A percentile compares a stretch with the other conserved stretches of the same genome.
These are phyloP conservation scores for Calycina marina DNA, from an alignment of 2,329 filamentous ascomycete species.

Conservation along the genomic window DNA sequence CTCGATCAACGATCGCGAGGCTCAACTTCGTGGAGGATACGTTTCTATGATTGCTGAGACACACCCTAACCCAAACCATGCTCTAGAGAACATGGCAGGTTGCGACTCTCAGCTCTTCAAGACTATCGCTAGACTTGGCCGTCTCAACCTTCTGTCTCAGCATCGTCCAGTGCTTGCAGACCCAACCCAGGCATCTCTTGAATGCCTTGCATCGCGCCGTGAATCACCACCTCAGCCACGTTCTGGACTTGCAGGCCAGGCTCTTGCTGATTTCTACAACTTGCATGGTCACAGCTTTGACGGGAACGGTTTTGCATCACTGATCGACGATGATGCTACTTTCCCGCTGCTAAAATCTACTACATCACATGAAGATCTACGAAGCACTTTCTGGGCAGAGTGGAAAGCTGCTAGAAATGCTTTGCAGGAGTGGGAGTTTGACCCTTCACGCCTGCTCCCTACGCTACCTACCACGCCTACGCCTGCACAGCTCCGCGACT, in stretches of 20 bases:
- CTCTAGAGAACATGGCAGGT: conserved; percentile 67
- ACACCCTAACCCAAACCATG: conserved; percentile 42
- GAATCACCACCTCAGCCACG: conserved; percentile 17
- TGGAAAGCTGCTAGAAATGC: conserved; percentile 69
- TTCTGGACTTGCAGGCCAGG: conserved; percentile 27
- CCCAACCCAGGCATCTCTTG: conserved; percentile 23
- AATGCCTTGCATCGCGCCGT: conserved; percentile 14
- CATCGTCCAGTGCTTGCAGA: conserved; percentile 38
- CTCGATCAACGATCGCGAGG: conserved; percentile 81
- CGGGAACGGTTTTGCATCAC: conserved; percentile 48
- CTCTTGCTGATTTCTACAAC: conserved; percentile 34
- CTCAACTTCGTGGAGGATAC: conserved; percentile 53
- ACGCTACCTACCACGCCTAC: conserved; percentile 35
- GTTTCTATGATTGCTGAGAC: conserved; percentile 44
- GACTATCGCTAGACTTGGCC: conserved; percentile 67
- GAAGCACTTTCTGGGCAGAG: conserved; percentile 64
- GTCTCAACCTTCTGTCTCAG: conserved; percentile 73
- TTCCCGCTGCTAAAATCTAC: conserved; percentile 21
- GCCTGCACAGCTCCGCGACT: conserved; percentile 52
- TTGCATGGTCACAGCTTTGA: conserved; percentile 45
- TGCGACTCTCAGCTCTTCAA: conserved; percentile 82
- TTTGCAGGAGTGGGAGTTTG: conserved; percentile 71
- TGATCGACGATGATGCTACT: conserved; percentile 39
- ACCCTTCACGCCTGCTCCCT: conserved; percentile 35
- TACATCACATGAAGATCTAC: conserved; percentile 40